Base-by-base conservation (phyloP, 345 rosid species). In the Erucastrum elatum region DNA sequence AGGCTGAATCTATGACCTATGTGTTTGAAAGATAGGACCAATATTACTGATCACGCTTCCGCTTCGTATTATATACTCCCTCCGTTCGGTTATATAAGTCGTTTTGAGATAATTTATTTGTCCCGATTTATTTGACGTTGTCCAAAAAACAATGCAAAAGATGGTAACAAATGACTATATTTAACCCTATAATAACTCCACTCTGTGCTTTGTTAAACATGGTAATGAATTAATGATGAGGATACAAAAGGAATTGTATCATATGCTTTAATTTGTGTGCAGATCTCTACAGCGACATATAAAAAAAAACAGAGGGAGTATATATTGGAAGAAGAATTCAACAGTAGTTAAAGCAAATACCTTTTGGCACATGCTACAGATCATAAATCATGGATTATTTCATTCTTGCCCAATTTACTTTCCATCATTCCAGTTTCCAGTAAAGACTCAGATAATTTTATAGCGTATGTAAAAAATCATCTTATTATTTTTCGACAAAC, bases 281-380 rank as follows among this genome's bases (percentile, higher is more conserved):
- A 29, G 31, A 2, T 29, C 3, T 29, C 31, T 29, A 29, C 3
- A 2, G 3, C 31, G 31, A 2, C 31, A 29, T 29, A 29, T 29
- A 29, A 29, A 29, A 29, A 4, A 29, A 29, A 29, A 29, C 30
- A 29, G 31, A 29, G 31, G 31, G 30, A 29, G 30, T 29, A 29
- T 29, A 29, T 21, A 7, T 51, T 53, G 11, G 75, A 76, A 56
- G n/a, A 58, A 58, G 64, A 60, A 31, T 68, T 31, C 33, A 56
- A 15, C 56, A 25, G 3, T 63, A 37, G 71, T 0, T 53, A 35
- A 77, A 70, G 44, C 46, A 51, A 27, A 53, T 7, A 37, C 31
- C 65, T 76, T 76, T 59, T 46, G 26, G 80, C 70, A 70, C 81
- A 64, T 70, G 81, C 25, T 27, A 63, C 80, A 77, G 65, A 8